Evolutionary conservation across 106 monocot genomes (phyloP).

Genomic region (Dioscorea zingiberensis): DNA sequence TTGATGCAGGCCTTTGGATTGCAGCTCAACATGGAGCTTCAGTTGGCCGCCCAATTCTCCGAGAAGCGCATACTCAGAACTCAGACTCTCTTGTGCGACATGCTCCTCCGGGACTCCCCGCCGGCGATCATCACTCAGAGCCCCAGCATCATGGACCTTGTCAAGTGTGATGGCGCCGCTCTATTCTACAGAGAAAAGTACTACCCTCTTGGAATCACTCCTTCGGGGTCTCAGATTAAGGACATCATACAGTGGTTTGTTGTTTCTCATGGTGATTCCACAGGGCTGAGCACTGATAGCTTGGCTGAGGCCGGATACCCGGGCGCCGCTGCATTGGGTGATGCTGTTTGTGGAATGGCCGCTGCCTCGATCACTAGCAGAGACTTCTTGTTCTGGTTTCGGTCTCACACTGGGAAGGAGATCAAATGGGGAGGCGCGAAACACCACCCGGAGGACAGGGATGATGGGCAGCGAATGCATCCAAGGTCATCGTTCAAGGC

Average conservation of each 20-base stretch:
- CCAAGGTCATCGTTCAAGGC: constrained; percentile 90
- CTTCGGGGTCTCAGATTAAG: constrained; percentile 66
- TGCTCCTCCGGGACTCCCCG: constrained; percentile 82
- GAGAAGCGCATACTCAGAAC: constrained; percentile 91
- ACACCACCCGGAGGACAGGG: constrained; percentile 93
- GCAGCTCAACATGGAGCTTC: constrained; percentile 93
- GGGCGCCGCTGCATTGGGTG: constrained; percentile 62
- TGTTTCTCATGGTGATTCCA: constrained; percentile 60
- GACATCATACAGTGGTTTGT: constrained; percentile 75
- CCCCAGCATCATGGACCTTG: constrained; percentile 92
- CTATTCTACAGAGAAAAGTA: constrained; percentile 73
- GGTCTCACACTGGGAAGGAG: constrained; percentile 91
- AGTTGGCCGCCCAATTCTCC: constrained; percentile 64
- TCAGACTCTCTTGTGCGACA: constrained; percentile 86
- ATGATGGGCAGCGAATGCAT: constrained; percentile 86
- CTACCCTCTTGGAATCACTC: constrained; percentile 61
- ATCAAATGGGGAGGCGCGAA: constrained; percentile 97
- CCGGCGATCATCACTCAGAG: constrained; percentile 82
- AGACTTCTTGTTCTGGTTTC: constrained; percentile 92
- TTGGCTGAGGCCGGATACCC: constrained; percentile 81
- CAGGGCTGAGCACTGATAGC: constrained; percentile 90
- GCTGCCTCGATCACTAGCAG: constrained; percentile 66
- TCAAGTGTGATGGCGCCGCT: constrained; percentile 91
- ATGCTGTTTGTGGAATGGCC: constrained; percentile 88
- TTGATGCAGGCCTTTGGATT: constrained; percentile 95